Conservation (phyloP, 306 rosid species). For the Sicyos edulis region DNA sequence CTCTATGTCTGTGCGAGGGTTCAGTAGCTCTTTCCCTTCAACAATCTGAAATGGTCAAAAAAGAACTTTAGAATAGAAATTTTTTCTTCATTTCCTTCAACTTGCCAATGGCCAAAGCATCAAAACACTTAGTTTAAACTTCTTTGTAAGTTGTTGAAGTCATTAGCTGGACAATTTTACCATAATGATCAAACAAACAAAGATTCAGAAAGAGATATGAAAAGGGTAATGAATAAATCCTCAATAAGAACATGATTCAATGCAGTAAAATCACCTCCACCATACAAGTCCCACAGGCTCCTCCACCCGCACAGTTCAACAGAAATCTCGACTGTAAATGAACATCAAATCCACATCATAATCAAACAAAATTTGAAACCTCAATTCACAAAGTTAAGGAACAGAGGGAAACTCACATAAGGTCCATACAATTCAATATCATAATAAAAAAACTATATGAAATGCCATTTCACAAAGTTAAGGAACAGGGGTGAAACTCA, state of each 20-base stretch:
- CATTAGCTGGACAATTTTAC: background rate
- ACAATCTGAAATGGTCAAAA: conserved; percentile 39
- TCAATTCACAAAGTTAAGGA: background rate
- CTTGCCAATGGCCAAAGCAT: background rate
- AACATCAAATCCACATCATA: background rate
- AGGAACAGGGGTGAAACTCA: too few species aligned
- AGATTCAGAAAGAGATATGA: background rate
- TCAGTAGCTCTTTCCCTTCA: conserved; percentile 71
- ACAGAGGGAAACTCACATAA: background rate
- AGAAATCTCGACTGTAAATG: conserved; percentile 48
- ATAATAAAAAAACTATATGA: too few species aligned
- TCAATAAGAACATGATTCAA: background rate
- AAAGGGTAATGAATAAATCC: conserved; percentile 2
- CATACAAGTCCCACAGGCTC: conserved; percentile 84
- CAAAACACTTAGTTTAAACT: background rate
- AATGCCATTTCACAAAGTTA: too few species aligned
- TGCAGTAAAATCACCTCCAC: conserved; percentile 58
- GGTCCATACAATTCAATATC: too few species aligned
- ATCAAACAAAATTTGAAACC: background rate
- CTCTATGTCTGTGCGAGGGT: conserved; percentile 73
- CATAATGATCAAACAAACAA: conserved; percentile 7
- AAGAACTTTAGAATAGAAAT: background rate
- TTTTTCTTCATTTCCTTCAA: background rate
- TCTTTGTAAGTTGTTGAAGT: background rate
- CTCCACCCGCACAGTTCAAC: conserved; percentile 81